Base-by-base conservation (phyloP, 1,284 basidiomycete genomes). In the Melampsora americana region DNA sequence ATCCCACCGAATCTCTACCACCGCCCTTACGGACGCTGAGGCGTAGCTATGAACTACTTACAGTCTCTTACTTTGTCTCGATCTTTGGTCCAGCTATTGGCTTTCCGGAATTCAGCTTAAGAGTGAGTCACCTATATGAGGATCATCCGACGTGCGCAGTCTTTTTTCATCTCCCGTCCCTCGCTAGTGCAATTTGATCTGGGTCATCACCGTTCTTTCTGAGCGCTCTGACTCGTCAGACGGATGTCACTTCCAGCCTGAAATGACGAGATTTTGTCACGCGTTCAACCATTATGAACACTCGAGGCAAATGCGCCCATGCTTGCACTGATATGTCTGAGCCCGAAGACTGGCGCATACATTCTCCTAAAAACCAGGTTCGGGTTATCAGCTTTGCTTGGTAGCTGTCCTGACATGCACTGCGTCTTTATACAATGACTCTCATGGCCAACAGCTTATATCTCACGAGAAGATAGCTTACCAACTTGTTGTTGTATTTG, bases 101-200 rank as follows among this genome's bases (percentile, higher is more conserved):
- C 66, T 59, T 75, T 14, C 66, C 48, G 30, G 42, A 75, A 50
- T 75, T 75, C 26, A 62, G 64, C 56, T 53, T 75, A n/a, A 59
- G 50, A 30, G 72, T 75, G 56, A 68, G 72, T 59, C 35, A 26
- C 4, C 23, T 23, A 28, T 16, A 23, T 59, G 23, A 12, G n/a
- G n/a, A 2, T 59, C 20, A 14, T 48, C 2, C 32, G 20, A 32
- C 23, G 35, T 53, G 14, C 66, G 23, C 32, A 18, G 18, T 28
- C n/a, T 53, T 18, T 32, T 53, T 68, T 56, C 48, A 56, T 50
- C 48, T 53, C 11, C 14, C 12, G 28, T 70, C 53, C 60, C 44
- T 39, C 44, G 48, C 46, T 32, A 14, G 26, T 42, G 23, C 20
- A 69, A 26, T 42, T 32, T 26, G 12, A 23, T 39, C 12, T 9